Base-by-base conservation (phyloP, 2,329 filamentous ascomycete genomes). In the Pseudogymnoascus sp. region DNA sequence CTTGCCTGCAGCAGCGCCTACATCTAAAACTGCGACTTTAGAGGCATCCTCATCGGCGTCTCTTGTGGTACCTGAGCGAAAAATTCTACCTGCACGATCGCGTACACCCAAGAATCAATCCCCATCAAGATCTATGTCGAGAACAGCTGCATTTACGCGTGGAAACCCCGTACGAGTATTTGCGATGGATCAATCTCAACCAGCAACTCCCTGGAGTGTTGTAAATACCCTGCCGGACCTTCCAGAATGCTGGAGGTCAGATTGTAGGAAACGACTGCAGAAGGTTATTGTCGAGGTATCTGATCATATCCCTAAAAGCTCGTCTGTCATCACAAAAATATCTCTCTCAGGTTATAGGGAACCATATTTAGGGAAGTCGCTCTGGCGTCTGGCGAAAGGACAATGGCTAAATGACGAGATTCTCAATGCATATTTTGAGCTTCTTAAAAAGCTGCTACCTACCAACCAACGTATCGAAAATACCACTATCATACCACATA, bases 361-460 rank as follows among this genome's bases (percentile, higher is more conserved):
- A 31, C 6, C 54, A 62, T 19, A 65, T 4, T 25, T 34, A 63
- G 45, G 48, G 62, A 60, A 67, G 39, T 66, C 48, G 19, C 64
- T 67, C 48, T 65, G 45, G 64, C 62, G 64, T 28, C 45, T 67
- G 11, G 66, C 65, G 60, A 41, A 13, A 21, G 43, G 64, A 54
- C 43, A 64, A 60, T 63, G 41, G n/a, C 51, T 67, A 61, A 64
- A 67, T 51, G 54, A 65, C 48, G 63, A 66, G 54, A 39, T 67
- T 63, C 64, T 67, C 25, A 66, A 67, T 65, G 60, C 57, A 54
- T 67, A 67, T 54, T 45, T 67, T 60, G 61, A 67, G 34, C 66
- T 66, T 41, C 51, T 67, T 62, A 34, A 62, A 21, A 62, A 25
- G 5, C 23, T 25, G 23, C 23, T 51, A 19, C 45, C 45, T 41